Conservation (phyloP, 2,329 filamentous ascomycete genomes). For the Talaromyces atroroseus region DNA sequence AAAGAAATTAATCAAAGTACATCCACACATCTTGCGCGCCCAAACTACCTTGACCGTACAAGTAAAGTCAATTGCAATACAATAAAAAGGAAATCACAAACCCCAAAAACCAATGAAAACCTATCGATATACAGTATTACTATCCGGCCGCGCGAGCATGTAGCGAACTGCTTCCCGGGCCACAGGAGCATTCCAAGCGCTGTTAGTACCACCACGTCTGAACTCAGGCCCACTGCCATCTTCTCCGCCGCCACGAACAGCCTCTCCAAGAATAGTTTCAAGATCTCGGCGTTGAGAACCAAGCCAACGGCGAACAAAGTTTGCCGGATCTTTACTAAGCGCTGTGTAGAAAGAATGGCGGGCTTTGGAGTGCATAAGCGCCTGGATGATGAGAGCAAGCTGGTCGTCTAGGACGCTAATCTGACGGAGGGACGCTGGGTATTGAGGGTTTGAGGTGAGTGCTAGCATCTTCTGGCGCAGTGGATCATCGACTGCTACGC, state of each 20-base stretch:
- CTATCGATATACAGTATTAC: conserved; percentile 14
- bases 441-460: conserved; percentile 63
- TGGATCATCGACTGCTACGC: conserved; percentile 78
- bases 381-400: conserved; percentile 74
- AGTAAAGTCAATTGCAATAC: neutral
- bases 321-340: conserved; percentile 73
- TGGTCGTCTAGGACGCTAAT: conserved; percentile 78
- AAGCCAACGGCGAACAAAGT: conserved; percentile 81
- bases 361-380: conserved; percentile 75
- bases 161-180: conserved; percentile 59
- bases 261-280: conserved; percentile 81
- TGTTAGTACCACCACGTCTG: conserved; percentile 47
- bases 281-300: conserved; percentile 86
- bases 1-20: neutral
- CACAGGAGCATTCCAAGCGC: conserved; percentile 58
- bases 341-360: conserved; percentile 83
- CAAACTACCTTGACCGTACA: conserved; percentile 6
- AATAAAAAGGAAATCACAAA: neutral
- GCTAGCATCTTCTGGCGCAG: conserved; percentile 61
- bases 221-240: conserved; percentile 48
- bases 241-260: conserved; percentile 53
- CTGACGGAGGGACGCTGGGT: conserved; percentile 67
- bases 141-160: conserved; percentile 50
- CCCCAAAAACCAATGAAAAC: neutral
- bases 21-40: conserved; percentile 5